A percentile compares a stretch with the other conserved stretches of the same genome.
Evolutionary conservation across 2,329 filamentous ascomycete species (phyloP).

Genomic region (Apiospora sp.): DNA sequence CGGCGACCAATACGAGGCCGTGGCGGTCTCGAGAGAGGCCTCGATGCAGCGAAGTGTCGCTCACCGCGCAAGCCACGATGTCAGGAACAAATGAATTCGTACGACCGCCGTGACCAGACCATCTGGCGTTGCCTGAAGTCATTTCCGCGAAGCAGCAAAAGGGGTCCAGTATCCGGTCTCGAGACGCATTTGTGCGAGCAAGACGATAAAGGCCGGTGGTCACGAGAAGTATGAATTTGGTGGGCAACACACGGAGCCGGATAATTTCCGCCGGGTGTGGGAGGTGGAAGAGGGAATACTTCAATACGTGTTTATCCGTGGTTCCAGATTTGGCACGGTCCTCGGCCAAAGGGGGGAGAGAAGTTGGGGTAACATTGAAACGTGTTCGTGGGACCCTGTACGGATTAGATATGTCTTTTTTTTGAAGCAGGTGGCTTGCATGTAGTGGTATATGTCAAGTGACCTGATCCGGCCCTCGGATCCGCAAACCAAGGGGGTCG

Average conservation of each 20-base stretch:
- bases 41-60: neutral
- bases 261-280: neutral
- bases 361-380: slow-evolving; percentile 6
- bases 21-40: neutral
- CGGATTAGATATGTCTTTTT: too few relatives aligned
- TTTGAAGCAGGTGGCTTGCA: neutral
- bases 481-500: neutral
- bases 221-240: neutral
- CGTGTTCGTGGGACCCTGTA: slow-evolving; percentile 14
- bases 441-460: neutral
- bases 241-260: neutral
- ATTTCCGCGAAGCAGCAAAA: neutral
- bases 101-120: neutral
- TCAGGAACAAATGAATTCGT: slow-evolving; percentile 2
- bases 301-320: neutral
- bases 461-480: neutral
- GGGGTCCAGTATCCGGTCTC: neutral
- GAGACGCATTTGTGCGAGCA: neutral
- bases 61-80: slow-evolving; percentile 5
- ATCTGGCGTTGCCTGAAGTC: neutral
- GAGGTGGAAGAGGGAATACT: neutral
- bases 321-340: neutral
- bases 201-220: neutral
- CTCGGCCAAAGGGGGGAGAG: neutral
- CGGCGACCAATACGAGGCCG: too few relatives aligned